Evolutionary conservation across 805 yeast genomes (phyloP).

Genomic region (Komagataella mondaviorum): DNA sequence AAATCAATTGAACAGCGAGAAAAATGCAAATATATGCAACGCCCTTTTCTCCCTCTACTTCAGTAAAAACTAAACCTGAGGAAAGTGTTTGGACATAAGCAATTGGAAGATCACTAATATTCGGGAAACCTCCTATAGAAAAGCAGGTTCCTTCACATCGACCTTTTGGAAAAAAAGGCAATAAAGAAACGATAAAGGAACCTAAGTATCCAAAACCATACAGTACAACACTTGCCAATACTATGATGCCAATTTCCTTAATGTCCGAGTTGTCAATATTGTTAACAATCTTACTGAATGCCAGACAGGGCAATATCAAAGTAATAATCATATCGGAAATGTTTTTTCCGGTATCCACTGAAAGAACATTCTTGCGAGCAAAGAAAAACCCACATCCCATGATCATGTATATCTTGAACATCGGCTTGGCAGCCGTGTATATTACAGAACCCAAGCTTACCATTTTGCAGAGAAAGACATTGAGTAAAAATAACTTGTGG

Average conservation of each 20-base stretch:
- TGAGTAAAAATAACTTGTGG: background rate
- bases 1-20: constrained; percentile 50
- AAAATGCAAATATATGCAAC: constrained; percentile 76
- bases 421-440: constrained; percentile 76
- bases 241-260: constrained; percentile 53
- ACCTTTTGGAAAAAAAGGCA: constrained; percentile 49
- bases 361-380: constrained; percentile 47
- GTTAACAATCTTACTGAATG: constrained; percentile 58
- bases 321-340: constrained; percentile 57
- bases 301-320: constrained; percentile 61
- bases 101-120: constrained; percentile 73
- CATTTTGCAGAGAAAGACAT: constrained; percentile 1
- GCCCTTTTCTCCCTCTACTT: constrained; percentile 55
- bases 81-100: constrained; percentile 71
- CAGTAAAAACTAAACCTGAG: constrained; percentile 42
- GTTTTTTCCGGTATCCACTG: constrained; percentile 56
- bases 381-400: constrained; percentile 52
- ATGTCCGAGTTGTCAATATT: constrained; percentile 58
- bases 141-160: constrained; percentile 64
- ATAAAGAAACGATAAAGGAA: constrained; percentile 24
- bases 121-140: constrained; percentile 65
- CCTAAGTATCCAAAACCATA: constrained; percentile 30
- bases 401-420: constrained; percentile 66
- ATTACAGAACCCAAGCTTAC: constrained; percentile 46
- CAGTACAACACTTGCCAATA: constrained; percentile 30